Evolutionary conservation across 805 yeast species (phyloP).

Genomic region (Phaffomyces thermotolerans): DNA sequence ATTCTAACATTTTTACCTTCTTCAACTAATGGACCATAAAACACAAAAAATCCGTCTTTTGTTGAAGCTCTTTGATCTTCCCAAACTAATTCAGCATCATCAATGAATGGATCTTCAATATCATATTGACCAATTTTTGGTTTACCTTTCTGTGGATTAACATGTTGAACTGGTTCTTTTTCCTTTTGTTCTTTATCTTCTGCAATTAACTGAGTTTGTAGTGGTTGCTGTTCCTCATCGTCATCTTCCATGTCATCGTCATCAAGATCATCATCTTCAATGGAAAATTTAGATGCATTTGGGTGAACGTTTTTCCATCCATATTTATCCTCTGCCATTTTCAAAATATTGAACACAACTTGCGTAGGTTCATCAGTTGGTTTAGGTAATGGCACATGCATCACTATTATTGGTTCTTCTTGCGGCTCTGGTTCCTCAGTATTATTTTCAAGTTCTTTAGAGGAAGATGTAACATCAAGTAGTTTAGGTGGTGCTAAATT

Average conservation of each 20-base stretch:
- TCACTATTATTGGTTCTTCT: constrained; percentile 44
- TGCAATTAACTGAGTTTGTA: constrained; percentile 9
- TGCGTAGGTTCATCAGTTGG: constrained; percentile 49
- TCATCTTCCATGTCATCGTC: constrained; percentile 29
- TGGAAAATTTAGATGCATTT: constrained; percentile 50
- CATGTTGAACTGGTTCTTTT: constrained; percentile 27
- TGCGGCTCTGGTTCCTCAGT: not conserved
- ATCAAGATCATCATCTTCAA: constrained; percentile 46
- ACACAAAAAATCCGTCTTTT: constrained; percentile 92
- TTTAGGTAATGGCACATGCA: constrained; percentile 44
- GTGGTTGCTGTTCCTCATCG: constrained; percentile 31
- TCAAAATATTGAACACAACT: constrained; percentile 62
- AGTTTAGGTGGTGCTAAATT: constrained; percentile 16
- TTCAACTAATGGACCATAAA: constrained; percentile 83
- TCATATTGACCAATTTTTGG: constrained; percentile 89
- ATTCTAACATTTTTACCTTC: constrained; percentile 42
- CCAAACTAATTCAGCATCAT: constrained; percentile 85
- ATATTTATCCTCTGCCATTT: constrained; percentile 74
- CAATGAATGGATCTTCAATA: constrained; percentile 89
- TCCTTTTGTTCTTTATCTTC: constrained; percentile 27
- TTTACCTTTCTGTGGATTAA: constrained; percentile 40
- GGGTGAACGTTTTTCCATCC: constrained; percentile 74
- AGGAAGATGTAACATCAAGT: constrained; percentile 8
- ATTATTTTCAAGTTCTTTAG: not conserved
- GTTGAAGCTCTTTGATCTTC: constrained; percentile 92